Conservation (phyloP, 1,284 basidiomycete genomes). For the Hypsizygus ulmarius region DNA sequence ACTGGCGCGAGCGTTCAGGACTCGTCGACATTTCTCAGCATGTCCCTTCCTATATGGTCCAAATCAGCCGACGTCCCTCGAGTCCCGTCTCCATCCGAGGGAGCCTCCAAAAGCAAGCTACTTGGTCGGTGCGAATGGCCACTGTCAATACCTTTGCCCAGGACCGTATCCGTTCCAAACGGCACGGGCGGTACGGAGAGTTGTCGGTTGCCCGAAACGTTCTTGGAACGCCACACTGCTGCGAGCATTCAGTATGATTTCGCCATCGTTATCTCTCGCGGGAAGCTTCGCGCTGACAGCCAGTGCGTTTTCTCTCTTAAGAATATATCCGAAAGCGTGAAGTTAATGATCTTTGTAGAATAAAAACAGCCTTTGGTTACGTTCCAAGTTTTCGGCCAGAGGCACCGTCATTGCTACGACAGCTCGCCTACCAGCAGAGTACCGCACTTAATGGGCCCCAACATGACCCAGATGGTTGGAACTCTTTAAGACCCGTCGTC, state of each 20-base stretch:
- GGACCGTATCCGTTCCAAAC: conserved; percentile 34
- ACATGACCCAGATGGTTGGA: conserved; percentile 48
- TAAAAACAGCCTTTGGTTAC: conserved; percentile 50
- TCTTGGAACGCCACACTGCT: conserved; percentile 42
- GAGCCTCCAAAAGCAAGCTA: conserved; percentile 37
- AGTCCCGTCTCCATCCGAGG: conserved; percentile 37
- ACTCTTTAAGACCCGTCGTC: conserved; percentile 35
- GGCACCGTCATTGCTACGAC: conserved; percentile 42
- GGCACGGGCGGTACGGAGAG: conserved; percentile 32
- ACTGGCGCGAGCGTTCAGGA: conserved; percentile 41
- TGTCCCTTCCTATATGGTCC: conserved; percentile 43
- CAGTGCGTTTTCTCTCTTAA: conserved; percentile 29
- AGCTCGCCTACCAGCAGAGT: conserved; percentile 45
- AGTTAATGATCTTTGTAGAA: conserved; percentile 25
- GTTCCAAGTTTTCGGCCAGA: conserved; percentile 44
- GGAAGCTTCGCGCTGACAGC: conserved; percentile 45
- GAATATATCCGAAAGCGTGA: background rate
- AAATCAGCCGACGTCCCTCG: conserved; percentile 38
- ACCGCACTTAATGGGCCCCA: conserved; percentile 41
- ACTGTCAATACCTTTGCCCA: conserved; percentile 41
- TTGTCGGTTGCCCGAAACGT: conserved; percentile 46
- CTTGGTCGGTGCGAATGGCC: conserved; percentile 43
- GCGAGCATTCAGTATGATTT: conserved; percentile 49
- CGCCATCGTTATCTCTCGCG: conserved; percentile 40
- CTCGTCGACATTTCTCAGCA: conserved; percentile 40